phyloP scores from a whole-genome alignment of 495 filamentous ascomycete species.

The Aeminium ludgeri region DNA sequence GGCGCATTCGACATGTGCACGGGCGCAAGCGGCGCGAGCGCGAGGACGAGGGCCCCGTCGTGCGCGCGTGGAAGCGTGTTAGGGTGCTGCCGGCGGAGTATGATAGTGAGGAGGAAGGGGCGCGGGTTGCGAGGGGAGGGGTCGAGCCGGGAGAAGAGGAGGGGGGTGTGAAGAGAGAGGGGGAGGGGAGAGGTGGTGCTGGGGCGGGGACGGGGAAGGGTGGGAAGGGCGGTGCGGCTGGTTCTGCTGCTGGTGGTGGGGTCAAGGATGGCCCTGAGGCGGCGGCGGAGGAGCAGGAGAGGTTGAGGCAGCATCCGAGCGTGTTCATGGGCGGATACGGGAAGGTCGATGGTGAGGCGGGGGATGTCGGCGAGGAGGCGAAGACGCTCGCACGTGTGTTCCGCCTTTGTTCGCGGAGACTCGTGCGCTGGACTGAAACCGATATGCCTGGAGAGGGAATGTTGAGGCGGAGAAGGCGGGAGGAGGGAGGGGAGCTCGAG shows the following conservation, averaged over 20 bases:
- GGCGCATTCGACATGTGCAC: slow-evolving; percentile 40
- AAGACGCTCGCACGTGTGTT: slow-evolving; percentile 16
- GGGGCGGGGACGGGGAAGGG: too few species aligned
- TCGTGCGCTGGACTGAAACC: slow-evolving; percentile 23
- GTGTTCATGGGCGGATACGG: slow-evolving; percentile 12
- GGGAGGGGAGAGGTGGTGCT: too few species aligned
- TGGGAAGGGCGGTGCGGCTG: too few species aligned
- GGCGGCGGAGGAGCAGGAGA: slow-evolving; percentile 2
- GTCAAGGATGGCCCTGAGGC: slow-evolving; percentile 5
- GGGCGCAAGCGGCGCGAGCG: slow-evolving; percentile 23
- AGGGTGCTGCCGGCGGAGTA: slow-evolving; percentile 53
- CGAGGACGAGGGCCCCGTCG: slow-evolving; percentile 42
- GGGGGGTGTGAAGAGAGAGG: not conserved
- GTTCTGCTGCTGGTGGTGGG: too few species aligned
- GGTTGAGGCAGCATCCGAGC: not conserved
- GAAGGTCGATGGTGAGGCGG: slow-evolving; percentile 6
- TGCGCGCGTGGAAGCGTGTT: slow-evolving; percentile 53
- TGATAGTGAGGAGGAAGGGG: slow-evolving; percentile 55
- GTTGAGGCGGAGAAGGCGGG: slow-evolving; percentile 3
- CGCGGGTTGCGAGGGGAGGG: slow-evolving; percentile 3
- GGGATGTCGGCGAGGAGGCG: slow-evolving; percentile 23
- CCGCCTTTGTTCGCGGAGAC: slow-evolving; percentile 10
- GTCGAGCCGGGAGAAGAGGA: slow-evolving; percentile 7
- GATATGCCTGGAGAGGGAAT: slow-evolving; percentile 8
- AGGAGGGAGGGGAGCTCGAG: not conserved